Conservation (phyloP, 225 moss, liverwort and hornwort species). For the Anthoceros angustus region DNA sequence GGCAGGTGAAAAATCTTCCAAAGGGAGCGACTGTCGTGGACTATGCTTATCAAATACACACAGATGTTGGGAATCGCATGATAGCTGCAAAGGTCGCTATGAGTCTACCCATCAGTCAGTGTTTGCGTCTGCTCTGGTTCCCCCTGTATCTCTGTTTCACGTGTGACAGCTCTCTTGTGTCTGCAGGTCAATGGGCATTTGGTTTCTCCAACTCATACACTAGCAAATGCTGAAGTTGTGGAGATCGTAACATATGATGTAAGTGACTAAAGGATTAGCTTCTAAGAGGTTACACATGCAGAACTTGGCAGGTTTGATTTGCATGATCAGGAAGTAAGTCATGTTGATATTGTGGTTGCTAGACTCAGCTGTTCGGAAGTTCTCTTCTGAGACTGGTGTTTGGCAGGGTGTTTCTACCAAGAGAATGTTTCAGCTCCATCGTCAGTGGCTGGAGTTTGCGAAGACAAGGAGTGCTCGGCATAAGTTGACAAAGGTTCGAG, state of each 20-base stretch:
- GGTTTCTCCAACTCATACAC: conserved; percentile 75
- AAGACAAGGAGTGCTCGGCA: conserved; percentile 95
- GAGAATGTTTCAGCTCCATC: conserved; percentile 82
- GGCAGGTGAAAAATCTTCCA: conserved; percentile 87
- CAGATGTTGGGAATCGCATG: conserved; percentile 98
- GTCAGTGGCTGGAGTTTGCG: conserved; percentile 89
- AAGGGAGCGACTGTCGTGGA: conserved; percentile 99
- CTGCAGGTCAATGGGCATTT: conserved; percentile 91
- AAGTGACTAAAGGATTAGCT: conserved; percentile 11
- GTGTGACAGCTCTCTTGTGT: not conserved
- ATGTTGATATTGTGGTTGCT: not conserved
- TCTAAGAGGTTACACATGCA: not conserved
- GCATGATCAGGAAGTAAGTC: too few relatives aligned
- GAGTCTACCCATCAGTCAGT: not conserved
- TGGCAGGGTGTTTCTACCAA: conserved; percentile 72
- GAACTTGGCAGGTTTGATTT: too few relatives aligned
- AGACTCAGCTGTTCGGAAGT: not conserved
- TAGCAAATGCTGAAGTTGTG: conserved; percentile 94
- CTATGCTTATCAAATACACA: conserved; percentile 97
- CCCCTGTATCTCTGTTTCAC: not conserved
- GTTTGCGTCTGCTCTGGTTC: not conserved
- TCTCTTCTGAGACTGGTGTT: not conserved
- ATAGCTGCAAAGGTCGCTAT: conserved; percentile 72
- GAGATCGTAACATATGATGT: conserved; percentile 96
- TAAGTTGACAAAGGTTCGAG: conserved; percentile 79